Percentiles rank a stretch among this genome's conserved stretches.
Evolutionary conservation across 768 basidiomycete genomes (phyloP).

Genomic region (Russula griseocarnosa): DNA sequence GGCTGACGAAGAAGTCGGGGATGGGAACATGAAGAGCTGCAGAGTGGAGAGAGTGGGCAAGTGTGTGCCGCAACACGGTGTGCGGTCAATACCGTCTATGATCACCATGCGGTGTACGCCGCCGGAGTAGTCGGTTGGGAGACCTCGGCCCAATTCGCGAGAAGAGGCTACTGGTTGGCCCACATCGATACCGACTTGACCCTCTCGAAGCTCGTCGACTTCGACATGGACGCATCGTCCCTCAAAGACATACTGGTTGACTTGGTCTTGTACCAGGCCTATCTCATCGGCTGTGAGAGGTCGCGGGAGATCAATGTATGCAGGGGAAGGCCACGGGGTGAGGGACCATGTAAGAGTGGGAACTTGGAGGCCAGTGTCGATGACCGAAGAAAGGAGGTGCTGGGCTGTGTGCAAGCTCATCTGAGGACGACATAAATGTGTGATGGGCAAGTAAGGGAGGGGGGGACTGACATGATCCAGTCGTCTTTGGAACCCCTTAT

Average conservation of each 20-base stretch:
- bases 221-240: slow-evolving; percentile 67
- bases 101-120: slow-evolving; percentile 74
- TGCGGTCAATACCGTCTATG: slow-evolving; percentile 79
- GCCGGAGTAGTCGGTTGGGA: slow-evolving; percentile 72
- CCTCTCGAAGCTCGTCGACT: slow-evolving; percentile 58
- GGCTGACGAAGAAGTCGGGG: slow-evolving; percentile 55
- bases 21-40: slow-evolving; percentile 65
- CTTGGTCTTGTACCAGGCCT: slow-evolving; percentile 52
- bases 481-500: slow-evolving; percentile 58
- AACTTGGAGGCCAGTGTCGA: slow-evolving; percentile 58
- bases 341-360: slow-evolving; percentile 83
- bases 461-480: slow-evolving; percentile 61
- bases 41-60: slow-evolving; percentile 70
- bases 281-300: slow-evolving; percentile 64
- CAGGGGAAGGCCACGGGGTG: slow-evolving; percentile 59
- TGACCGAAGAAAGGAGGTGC: slow-evolving; percentile 76
- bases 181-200: slow-evolving; percentile 31
- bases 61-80: slow-evolving; percentile 86
- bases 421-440: slow-evolving; percentile 36
- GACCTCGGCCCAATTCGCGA: slow-evolving; percentile 51
- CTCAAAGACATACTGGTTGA: slow-evolving; percentile 66
- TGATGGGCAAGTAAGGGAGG: background rate
- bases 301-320: slow-evolving; percentile 73
- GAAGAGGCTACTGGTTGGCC: slow-evolving; percentile 42
- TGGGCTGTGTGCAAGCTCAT: slow-evolving; percentile 86